phyloP scores from a whole-genome alignment of 768 basidiomycete species.

The Pisolithus sp. region DNA sequence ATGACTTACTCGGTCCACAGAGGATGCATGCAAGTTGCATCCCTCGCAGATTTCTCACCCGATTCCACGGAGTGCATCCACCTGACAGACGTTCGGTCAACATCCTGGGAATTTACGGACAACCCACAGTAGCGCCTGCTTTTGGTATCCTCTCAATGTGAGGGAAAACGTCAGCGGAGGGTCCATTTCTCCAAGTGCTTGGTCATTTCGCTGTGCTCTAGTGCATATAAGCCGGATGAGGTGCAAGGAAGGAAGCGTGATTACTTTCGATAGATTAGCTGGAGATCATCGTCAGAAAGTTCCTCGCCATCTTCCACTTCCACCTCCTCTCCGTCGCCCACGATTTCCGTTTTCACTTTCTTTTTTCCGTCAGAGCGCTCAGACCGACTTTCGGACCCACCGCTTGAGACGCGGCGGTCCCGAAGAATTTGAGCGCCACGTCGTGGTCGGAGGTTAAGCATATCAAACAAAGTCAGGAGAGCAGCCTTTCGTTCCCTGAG shows the following conservation, averaged over 20 bases:
- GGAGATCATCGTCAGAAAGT: slow-evolving; percentile 72
- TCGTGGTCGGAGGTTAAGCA: slow-evolving; percentile 62
- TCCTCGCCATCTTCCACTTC: slow-evolving; percentile 83
- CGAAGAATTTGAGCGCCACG: slow-evolving; percentile 33
- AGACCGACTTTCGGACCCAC: slow-evolving; percentile 36
- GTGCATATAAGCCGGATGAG: slow-evolving; percentile 4
- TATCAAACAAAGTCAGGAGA: slow-evolving; percentile 66
- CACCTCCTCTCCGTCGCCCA: slow-evolving; percentile 75
- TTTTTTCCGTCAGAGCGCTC: slow-evolving; percentile 16
- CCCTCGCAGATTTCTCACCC: slow-evolving; percentile 62
- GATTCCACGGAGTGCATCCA: slow-evolving; percentile 92
- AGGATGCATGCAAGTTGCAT: slow-evolving; percentile 78
- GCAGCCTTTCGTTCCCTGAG: slow-evolving; percentile 77
- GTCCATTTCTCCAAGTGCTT: slow-evolving; percentile 71
- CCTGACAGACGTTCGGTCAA: slow-evolving; percentile 30
- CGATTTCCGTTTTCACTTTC: slow-evolving; percentile 55
- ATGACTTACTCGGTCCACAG: slow-evolving; percentile 82
- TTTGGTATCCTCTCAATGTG: slow-evolving; percentile 81
- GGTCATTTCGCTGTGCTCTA: slow-evolving; percentile 83
- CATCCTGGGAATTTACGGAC: not conserved
- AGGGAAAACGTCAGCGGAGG: slow-evolving; percentile 72
- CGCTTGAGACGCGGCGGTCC: slow-evolving; percentile 29
- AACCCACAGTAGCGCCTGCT: slow-evolving; percentile 75
- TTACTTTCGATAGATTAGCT: slow-evolving; percentile 80
- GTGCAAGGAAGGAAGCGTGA: not conserved